Evolutionary conservation across 805 yeast species (phyloP).

Genomic region (Kodamaea neixiangensis): DNA sequence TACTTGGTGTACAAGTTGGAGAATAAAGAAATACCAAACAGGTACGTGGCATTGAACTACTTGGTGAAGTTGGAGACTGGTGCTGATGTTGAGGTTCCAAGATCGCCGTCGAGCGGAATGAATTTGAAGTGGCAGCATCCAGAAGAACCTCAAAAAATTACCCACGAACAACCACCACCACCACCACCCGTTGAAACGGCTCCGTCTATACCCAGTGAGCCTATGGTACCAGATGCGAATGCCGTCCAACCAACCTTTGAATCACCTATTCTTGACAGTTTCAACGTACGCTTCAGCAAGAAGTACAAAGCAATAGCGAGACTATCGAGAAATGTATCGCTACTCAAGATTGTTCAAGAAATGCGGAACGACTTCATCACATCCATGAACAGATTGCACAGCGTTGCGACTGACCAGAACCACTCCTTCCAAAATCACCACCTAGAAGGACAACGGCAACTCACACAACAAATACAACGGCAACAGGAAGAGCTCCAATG

Average conservation of each 20-base stretch:
- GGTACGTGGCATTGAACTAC: conserved; percentile 16
- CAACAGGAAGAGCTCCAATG: not conserved
- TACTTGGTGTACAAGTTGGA: conserved; percentile 15
- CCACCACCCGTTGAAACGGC: not conserved
- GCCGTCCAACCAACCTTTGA: not conserved
- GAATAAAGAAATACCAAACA: conserved; percentile 17
- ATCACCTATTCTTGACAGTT: not conserved
- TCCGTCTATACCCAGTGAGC: not conserved
- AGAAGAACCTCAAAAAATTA: not conserved
- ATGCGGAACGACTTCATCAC: conserved; percentile 1
- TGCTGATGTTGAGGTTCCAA: not conserved
- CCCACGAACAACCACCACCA: not conserved
- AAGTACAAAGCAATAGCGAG: conserved; percentile 6
- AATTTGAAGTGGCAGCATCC: not conserved
- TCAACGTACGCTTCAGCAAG: not conserved
- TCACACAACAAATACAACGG: not conserved
- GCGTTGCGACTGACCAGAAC: not conserved
- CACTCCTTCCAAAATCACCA: not conserved
- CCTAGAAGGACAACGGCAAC: not conserved
- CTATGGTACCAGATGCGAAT: not conserved
- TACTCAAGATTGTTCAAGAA: conserved; percentile 3
- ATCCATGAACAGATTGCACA: not conserved
- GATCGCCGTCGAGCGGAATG: not conserved
- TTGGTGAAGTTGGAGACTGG: conserved; percentile 16
- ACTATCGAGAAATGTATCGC: conserved; percentile 2